Evolutionary conservation across 2,329 filamentous ascomycete species (phyloP), one percentile per base, ranked within the genome.

Genomic region (Trichoderma lentiforme): DNA sequence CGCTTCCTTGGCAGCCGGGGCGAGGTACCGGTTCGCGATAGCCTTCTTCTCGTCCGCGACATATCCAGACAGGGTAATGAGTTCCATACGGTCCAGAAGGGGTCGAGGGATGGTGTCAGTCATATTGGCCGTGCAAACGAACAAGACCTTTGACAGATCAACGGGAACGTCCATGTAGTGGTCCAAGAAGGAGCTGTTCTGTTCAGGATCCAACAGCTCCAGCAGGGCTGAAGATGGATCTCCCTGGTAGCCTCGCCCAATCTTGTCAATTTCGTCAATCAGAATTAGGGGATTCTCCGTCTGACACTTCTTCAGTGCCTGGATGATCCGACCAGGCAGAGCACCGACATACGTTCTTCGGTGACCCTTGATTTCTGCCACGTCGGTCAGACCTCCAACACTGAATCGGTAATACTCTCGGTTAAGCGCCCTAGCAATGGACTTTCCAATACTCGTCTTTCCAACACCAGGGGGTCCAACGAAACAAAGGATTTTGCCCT

Each of bases 141-240:
- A 99, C 26, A 99, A 87, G 3, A 99, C 96, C 84, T 98, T 98
- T 65, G 95, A 98, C 65, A 99, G 86, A 80, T 99, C 96, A 6
- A 99, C 95, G 0, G 96, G 96, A 0, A 99, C 94, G 81, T 99
- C 96, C 89, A 99, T 94, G 84, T 99, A 99, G 82, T 99, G 96
- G 77, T 99, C 96, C 74, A 99, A 83, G 88, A 99, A 99, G 28
- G 95, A 98, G 79, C 87, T 94, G 84, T 99, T 99, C 81, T 99
- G 96, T 82, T 99, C 96, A 0, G 96, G 96, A 76, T 99, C 96
- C 21, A 99, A 90, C 65, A 99, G 84, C 80, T 99, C 96, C 4
- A 99, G 89, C 68, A 99, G 86, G 34, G 96, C 96, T 24, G 95
- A 98, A 1, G 96, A 94, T 15, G 97, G 97, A 78, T 99, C 96